Conservation (phyloP, 257 asterid genomes). For the Osmanthus fragrans region DNA sequence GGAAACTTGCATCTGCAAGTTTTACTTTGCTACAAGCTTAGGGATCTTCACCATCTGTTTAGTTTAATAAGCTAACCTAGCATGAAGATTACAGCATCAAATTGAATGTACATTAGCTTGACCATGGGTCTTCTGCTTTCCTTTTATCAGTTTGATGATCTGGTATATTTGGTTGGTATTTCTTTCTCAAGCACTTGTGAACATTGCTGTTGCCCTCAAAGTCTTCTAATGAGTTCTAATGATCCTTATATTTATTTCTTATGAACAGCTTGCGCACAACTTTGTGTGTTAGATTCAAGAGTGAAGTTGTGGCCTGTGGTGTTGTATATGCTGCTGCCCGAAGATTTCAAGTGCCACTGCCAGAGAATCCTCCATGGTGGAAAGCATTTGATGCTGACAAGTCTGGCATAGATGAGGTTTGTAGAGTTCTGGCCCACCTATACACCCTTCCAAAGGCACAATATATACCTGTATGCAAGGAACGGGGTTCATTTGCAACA, state of each 20-base stretch:
- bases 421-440: conserved; percentile 82
- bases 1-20: too few species aligned
- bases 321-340: conserved; percentile 99
- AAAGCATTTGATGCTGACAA: conserved; percentile 93
- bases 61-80: neutral
- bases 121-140: neutral
- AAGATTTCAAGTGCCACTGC: conserved; percentile 82
- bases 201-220: neutral
- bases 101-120: too few species aligned
- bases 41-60: too few species aligned
- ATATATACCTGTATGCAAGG: conserved; percentile 83
- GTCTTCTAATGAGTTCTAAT: conserved; percentile 8
- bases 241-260: conserved; percentile 20
- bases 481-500: conserved; percentile 80
- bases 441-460: conserved; percentile 87
- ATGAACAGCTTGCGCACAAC: conserved; percentile 87
- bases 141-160: neutral
- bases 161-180: neutral
- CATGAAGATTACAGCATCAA: neutral
- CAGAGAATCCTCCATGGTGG: conserved; percentile 99
- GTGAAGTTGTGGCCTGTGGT: conserved; percentile 99
- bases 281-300: conserved; percentile 93
- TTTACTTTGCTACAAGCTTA: too few species aligned
- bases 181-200: neutral
- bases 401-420: conserved; percentile 90